These are phyloP conservation scores for Paramecium octaurelia DNA, from an alignment of 73 alveolate genomes.

Conservation along the genomic window DNA sequence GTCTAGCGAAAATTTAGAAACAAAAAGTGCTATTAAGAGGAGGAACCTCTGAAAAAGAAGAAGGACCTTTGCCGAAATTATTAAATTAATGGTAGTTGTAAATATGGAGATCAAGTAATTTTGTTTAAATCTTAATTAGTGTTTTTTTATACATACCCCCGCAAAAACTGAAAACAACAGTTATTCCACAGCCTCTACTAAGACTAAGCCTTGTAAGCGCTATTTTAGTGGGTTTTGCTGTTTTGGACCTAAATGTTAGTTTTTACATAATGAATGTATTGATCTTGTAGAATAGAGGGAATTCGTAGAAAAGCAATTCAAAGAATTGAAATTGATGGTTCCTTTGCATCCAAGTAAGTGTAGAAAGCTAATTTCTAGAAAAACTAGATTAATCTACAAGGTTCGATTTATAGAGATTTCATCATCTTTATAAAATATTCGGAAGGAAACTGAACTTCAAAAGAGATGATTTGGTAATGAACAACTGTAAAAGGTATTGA, in stretches of 20 bases:
- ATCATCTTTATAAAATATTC: constrained; percentile 27
- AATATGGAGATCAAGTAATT: constrained; percentile 5
- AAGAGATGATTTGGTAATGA: constrained; percentile 17
- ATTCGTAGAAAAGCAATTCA: background rate
- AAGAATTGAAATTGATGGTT: background rate
- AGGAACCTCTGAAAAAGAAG: background rate
- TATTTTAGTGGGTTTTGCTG: background rate
- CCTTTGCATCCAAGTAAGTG: background rate
- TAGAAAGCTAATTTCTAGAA: background rate
- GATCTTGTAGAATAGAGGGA: constrained; percentile 2
- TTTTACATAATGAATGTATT: background rate
- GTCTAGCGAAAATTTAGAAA: background rate
- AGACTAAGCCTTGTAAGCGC: background rate
- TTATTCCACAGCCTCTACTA: background rate
- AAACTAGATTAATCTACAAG: background rate
- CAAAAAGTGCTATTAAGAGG: background rate
- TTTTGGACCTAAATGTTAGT: constrained; percentile 11
- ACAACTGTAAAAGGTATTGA: constrained; percentile 3
- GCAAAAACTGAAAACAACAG: background rate
- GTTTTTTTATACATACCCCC: background rate
- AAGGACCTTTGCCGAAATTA: background rate
- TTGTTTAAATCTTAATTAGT: background rate
- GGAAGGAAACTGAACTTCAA: constrained; percentile 36
- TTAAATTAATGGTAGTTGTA: background rate
- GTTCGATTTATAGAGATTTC: constrained; percentile 6